phyloP scores from a whole-genome alignment of 345 rosid species.

The Murraya paniculata region DNA sequence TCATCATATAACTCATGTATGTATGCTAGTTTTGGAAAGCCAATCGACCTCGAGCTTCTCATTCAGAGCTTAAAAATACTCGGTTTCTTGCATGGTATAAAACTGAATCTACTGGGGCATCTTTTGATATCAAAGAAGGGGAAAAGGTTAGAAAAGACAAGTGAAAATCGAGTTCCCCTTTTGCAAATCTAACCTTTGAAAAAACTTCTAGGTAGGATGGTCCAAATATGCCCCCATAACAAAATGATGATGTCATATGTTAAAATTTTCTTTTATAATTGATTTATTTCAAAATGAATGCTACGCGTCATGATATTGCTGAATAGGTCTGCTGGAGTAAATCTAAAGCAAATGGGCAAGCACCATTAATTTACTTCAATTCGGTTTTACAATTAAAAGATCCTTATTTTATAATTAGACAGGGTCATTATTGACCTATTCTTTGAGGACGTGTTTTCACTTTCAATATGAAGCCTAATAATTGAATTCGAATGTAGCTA shows the following conservation, averaged over 20 bases:
- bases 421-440: neutral
- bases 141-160: neutral
- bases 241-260: neutral
- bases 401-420: neutral
- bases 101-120: neutral
- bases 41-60: neutral
- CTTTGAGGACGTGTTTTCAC: neutral
- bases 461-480: neutral
- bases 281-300: too few species aligned
- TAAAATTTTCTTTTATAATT: too few species aligned
- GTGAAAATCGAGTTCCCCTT: neutral
- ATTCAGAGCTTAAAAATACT: neutral
- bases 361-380: neutral
- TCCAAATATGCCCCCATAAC: neutral
- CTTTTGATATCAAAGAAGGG: neutral
- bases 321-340: neutral
- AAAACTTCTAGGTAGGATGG: neutral
- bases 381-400: neutral
- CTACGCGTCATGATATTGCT: neutral
- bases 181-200: neutral
- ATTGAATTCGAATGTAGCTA: neutral
- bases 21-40: neutral
- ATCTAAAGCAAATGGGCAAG: neutral
- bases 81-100: neutral
- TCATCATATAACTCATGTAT: neutral